Evolutionary conservation across 345 rosid genomes (phyloP).

Genomic region (Excoecaria cochinchinensis): DNA sequence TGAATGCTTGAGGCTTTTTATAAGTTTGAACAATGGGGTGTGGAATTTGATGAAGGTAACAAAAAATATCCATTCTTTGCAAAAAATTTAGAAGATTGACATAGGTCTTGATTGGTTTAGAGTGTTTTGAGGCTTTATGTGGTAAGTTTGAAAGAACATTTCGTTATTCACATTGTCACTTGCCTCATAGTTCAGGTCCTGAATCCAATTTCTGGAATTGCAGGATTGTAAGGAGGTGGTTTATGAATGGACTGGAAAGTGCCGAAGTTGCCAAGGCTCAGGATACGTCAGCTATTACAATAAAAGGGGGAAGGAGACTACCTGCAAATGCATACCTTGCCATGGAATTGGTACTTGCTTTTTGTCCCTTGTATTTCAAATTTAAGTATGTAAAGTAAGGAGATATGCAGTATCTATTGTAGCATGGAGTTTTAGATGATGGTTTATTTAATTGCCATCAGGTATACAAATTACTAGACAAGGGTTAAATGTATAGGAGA

Average conservation of each 20-base stretch:
- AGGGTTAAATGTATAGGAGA: background rate
- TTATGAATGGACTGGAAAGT: constrained; percentile 96
- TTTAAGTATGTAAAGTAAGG: background rate
- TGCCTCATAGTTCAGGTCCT: constrained; percentile 6
- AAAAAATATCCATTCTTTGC: no score
- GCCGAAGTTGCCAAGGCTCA: constrained; percentile 88
- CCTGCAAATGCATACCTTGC: constrained; percentile 90
- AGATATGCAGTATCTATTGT: background rate
- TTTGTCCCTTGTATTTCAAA: constrained; percentile 1
- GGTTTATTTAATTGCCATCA: background rate
- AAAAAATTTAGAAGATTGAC: no score
- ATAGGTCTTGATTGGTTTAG: no score
- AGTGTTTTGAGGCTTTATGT: background rate
- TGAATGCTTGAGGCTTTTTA: background rate
- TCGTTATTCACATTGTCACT: background rate
- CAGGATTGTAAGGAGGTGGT: constrained; percentile 88
- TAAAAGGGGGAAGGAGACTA: constrained; percentile 77
- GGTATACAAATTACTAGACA: background rate
- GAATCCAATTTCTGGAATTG: constrained; percentile 26
- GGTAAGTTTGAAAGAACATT: no score
- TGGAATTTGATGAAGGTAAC: no score
- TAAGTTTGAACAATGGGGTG: background rate
- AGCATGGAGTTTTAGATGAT: background rate
- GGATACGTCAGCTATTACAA: constrained; percentile 80
- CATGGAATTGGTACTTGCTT: constrained; percentile 69